Conservation (phyloP, 78 protist genomes). For the Pigoraptor vietnamica region DNA sequence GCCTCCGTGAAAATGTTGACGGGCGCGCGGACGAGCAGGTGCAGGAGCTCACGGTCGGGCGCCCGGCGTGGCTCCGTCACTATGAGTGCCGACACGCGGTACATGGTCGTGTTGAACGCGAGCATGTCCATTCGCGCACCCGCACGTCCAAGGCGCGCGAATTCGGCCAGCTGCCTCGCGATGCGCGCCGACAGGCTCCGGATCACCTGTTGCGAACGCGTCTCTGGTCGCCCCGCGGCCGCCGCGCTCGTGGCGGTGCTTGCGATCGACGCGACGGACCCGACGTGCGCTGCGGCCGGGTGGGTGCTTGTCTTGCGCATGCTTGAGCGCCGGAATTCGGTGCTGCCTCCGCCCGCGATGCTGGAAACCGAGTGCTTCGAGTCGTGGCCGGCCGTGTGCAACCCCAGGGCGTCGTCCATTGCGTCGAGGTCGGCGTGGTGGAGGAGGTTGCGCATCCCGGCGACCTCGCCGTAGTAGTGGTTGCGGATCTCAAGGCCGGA, state of each 20-base stretch:
- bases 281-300: too few relatives aligned
- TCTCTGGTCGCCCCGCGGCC: background rate
- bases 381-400: background rate
- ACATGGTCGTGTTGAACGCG: background rate
- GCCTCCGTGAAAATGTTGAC: constrained; percentile 33
- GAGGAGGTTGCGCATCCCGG: background rate
- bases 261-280: too few relatives aligned
- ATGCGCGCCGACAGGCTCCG: background rate
- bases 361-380: background rate
- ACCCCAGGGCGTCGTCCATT: background rate
- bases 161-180: background rate
- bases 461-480: background rate
- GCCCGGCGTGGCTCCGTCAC: background rate
- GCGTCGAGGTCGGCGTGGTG: background rate
- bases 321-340: background rate
- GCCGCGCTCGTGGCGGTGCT: too few relatives aligned
- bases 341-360: background rate
- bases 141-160: background rate
- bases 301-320: background rate
- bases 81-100: background rate
- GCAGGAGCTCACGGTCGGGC: constrained; percentile 22
- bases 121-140: background rate
- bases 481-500: background rate
- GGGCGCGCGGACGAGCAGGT: constrained; percentile 49
- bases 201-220: background rate